A percentile compares a stretch with the other conserved stretches of the same genome.
These are phyloP conservation scores for Earliella scabrosa DNA, from an alignment of 1,284 basidiomycete species.

Conservation along the genomic window DNA sequence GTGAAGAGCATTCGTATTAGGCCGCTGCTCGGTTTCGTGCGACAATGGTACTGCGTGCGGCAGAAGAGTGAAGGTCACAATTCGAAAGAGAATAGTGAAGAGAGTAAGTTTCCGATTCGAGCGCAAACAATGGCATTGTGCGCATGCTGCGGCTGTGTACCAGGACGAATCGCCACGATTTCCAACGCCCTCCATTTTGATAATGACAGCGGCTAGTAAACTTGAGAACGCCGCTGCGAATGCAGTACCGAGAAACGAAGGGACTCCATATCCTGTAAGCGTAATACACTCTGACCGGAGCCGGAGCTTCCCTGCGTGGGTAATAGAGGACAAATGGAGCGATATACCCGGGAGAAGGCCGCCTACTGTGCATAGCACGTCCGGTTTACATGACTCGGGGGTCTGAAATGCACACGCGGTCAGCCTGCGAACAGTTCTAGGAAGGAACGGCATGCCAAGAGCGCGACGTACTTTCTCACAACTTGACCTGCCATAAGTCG, in stretches of 20 bases:
- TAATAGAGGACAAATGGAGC: constrained; percentile 67
- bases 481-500: constrained; percentile 41
- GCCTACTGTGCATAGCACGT: too few relatives aligned
- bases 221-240: constrained; percentile 66
- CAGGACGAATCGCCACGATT: constrained; percentile 65
- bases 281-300: constrained; percentile 43
- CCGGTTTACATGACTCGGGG: too few relatives aligned
- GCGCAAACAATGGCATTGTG: too few relatives aligned
- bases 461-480: constrained; percentile 53
- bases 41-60: too few relatives aligned
- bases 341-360: constrained; percentile 60
- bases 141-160: constrained; percentile 32
- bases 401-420: background rate
- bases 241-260: constrained; percentile 58
- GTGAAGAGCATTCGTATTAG: too few relatives aligned
- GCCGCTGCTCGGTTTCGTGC: too few relatives aligned
- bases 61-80: too few relatives aligned
- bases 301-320: constrained; percentile 57
- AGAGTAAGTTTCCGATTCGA: too few relatives aligned
- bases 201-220: constrained; percentile 60
- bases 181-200: constrained; percentile 53
- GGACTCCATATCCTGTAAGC: constrained; percentile 51
- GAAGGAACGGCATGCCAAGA: constrained; percentile 66
- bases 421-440: constrained; percentile 65
- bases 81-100: too few relatives aligned